Evolutionary conservation across 768 basidiomycete species (phyloP), one percentile per base, ranked within the genome.

Genomic region (Pleurotus pulmonarius): DNA sequence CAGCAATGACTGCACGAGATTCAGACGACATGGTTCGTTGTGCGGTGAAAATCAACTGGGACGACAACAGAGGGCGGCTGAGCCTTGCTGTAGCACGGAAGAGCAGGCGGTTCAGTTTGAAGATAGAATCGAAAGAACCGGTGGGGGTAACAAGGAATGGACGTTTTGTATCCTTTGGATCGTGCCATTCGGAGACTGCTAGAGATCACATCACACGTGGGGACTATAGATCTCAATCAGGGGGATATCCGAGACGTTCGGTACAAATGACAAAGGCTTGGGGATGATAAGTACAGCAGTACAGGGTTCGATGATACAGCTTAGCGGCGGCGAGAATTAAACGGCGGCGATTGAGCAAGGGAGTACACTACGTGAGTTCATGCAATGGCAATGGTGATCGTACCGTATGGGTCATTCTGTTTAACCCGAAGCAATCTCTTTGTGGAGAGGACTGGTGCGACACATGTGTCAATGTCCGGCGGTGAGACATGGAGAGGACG

Each of bases 371-470:
- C 13, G 20, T 22, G 46, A 18, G 25, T 16, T 70, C 62, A 73
- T 20, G 64, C 58, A 25, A 76, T 70, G 6, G 61, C 61, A 55
- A 81, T 73, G 45, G 62, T 60, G 56, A 92, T 72, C 11, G 67
- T 68, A 25, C 82, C 85, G 64, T 90, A 90, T 18, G 89, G 65
- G 54, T 76, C 76, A 12, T 66, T 67, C 67, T 94, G 92, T 39
- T 79, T 67, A 38, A 94, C 69, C 16, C 68, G 73, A 49, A 94
- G 59, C 13, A 90, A 75, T 59, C 86, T 75, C 66, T 93, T 94
- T 18, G 90, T 92, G 9, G 83, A 81, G 46, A 94, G 79, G 53
- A 90, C 92, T 94, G 60, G 39, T 34, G 8, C 29, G 11, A 34
- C 11, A 9, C 9, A 9, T 34, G 9, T 34, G 29, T 34, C 29